These are phyloP conservation scores for Lachancea meyersii DNA, from an alignment of 805 yeast genomes.

Conservation along the genomic window DNA sequence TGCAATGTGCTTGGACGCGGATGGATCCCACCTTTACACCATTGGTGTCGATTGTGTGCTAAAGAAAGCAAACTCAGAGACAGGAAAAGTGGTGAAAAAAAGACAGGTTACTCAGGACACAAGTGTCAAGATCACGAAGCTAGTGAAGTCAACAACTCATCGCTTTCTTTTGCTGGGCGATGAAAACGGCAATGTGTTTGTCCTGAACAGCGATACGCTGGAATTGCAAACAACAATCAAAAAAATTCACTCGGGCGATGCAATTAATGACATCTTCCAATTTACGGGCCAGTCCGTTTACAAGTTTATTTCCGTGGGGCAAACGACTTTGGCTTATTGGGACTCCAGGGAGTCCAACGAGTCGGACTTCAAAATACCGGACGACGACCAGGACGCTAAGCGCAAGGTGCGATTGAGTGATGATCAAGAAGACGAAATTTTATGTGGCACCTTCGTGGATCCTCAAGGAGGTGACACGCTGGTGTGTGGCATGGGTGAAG, in stretches of 20 bases:
- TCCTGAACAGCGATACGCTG: constrained; percentile 54
- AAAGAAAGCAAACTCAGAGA: constrained; percentile 62
- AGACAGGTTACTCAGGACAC: constrained; percentile 19
- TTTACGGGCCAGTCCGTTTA: constrained; percentile 62
- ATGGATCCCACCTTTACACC: constrained; percentile 50
- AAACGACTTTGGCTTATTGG: constrained; percentile 71
- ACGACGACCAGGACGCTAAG: constrained; percentile 20
- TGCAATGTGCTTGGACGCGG: constrained; percentile 52
- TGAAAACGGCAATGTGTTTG: constrained; percentile 63
- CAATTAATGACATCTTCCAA: constrained; percentile 67
- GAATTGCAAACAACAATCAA: constrained; percentile 43
- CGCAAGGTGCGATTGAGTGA: constrained; percentile 64
- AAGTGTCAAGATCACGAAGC: constrained; percentile 30
- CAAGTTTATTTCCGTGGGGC: constrained; percentile 74
- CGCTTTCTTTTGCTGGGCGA: constrained; percentile 49
- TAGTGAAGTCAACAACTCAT: constrained; percentile 33
- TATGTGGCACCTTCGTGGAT: constrained; percentile 65
- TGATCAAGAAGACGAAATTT: constrained; percentile 90
- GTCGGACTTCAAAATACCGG: constrained; percentile 14
- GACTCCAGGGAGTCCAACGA: constrained; percentile 57
- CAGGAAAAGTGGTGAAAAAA: constrained; percentile 72
- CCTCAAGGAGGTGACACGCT: constrained; percentile 55
- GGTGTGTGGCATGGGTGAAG: constrained; percentile 87
- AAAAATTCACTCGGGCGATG: constrained; percentile 63
- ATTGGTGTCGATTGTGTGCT: constrained; percentile 76